These are phyloP conservation scores for Epichloe coenophiala DNA, from an alignment of 2,329 filamentous ascomycete species.

Conservation along the genomic window DNA sequence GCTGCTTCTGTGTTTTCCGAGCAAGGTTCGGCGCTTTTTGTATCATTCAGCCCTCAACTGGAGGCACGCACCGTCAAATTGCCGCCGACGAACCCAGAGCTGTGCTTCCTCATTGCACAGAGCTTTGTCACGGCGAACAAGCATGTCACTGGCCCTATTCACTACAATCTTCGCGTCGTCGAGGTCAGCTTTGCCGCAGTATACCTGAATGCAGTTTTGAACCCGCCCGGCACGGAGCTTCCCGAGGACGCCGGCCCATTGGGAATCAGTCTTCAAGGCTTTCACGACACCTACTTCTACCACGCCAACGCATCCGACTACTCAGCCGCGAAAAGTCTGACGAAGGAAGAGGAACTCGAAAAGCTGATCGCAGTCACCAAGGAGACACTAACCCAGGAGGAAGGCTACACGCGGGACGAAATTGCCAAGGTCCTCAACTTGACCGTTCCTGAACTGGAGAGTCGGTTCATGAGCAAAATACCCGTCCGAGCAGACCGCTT, in stretches of 20 bases:
- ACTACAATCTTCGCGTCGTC: slow-evolving; percentile 94
- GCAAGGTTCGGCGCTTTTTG: slow-evolving; percentile 74
- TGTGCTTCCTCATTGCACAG: slow-evolving; percentile 88
- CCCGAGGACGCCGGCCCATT: slow-evolving; percentile 70
- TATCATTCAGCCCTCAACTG: slow-evolving; percentile 74
- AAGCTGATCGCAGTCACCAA: slow-evolving; percentile 57
- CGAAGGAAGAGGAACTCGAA: slow-evolving; percentile 54
- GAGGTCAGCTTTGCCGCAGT: slow-evolving; percentile 83
- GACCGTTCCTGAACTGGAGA: slow-evolving; percentile 56
- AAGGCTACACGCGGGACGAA: slow-evolving; percentile 81
- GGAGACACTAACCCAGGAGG: slow-evolving; percentile 58
- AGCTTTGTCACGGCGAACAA: slow-evolving; percentile 92
- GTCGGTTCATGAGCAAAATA: slow-evolving; percentile 73
- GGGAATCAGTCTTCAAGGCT: slow-evolving; percentile 69
- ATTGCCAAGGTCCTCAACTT: slow-evolving; percentile 61
- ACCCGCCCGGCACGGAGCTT: slow-evolving; percentile 44
- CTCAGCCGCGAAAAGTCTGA: slow-evolving; percentile 27
- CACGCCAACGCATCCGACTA: slow-evolving; percentile 24
- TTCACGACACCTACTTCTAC: slow-evolving; percentile 72
- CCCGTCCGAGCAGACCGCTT: slow-evolving; percentile 80
- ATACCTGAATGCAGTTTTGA: slow-evolving; percentile 45
- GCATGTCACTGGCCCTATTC: slow-evolving; percentile 79
- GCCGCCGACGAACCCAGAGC: slow-evolving; percentile 65
- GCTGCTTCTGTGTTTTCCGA: slow-evolving; percentile 88
- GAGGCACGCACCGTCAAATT: slow-evolving; percentile 67